Conservation (phyloP, 2,329 filamentous ascomycete genomes). For the Botryotinia calthae region DNA sequence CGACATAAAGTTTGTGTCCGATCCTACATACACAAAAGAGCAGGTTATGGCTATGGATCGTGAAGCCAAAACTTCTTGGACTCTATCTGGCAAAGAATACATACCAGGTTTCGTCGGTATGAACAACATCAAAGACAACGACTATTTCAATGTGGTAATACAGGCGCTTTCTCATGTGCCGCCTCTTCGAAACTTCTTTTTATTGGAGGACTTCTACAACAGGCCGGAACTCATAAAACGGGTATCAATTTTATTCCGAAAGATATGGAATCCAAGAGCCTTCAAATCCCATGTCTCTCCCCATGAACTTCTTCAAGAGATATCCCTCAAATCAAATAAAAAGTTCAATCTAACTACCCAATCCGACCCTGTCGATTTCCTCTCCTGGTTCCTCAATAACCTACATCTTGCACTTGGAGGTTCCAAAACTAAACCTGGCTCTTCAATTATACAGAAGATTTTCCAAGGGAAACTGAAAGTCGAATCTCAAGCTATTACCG, state of each 20-base stretch:
- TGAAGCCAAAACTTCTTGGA: constrained; percentile 62
- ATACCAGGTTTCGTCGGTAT: constrained; percentile 94
- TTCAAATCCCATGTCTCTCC: constrained; percentile 97
- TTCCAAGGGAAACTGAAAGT: constrained; percentile 93
- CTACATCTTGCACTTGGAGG: constrained; percentile 89
- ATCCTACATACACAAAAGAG: constrained; percentile 77
- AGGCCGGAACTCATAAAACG: constrained; percentile 81
- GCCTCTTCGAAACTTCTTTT: constrained; percentile 86
- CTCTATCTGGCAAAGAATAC: constrained; percentile 80
- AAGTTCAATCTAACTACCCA: constrained; percentile 87
- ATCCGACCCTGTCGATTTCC: constrained; percentile 92
- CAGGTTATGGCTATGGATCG: constrained; percentile 81
- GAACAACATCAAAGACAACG: constrained; percentile 99
- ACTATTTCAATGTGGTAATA: constrained; percentile 94
- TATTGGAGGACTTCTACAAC: constrained; percentile 76
- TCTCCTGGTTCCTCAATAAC: constrained; percentile 97
- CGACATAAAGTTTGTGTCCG: constrained; percentile 96
- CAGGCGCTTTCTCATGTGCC: constrained; percentile 88
- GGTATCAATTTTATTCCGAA: constrained; percentile 85
- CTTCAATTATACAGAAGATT: constrained; percentile 83
- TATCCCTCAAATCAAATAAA: constrained; percentile 85
- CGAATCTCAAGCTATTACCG: constrained; percentile 90
- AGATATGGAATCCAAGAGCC: constrained; percentile 95
- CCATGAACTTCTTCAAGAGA: constrained; percentile 93
- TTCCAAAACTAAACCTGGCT: constrained; percentile 78